These are phyloP conservation scores for Blastocystis sp. DNA, from an alignment of 352 stramenopile species.

Conservation along the genomic window DNA sequence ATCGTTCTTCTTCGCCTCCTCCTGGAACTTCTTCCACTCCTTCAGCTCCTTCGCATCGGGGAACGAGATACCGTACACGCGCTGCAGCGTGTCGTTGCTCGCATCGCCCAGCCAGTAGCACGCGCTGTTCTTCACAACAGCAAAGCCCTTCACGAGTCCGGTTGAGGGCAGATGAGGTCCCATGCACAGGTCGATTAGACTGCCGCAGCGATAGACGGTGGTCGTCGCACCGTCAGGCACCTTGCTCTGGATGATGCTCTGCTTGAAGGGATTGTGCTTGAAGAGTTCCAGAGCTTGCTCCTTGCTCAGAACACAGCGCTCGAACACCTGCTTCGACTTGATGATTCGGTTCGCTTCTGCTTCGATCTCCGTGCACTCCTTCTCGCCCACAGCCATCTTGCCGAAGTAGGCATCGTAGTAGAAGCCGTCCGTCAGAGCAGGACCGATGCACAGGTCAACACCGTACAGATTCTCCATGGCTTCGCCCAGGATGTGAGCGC, in stretches of 20 bases:
- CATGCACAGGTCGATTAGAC: constrained; percentile 94
- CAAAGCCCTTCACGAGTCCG: constrained; percentile 89
- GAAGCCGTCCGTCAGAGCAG: constrained; percentile 90
- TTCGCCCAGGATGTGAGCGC: constrained; percentile 90
- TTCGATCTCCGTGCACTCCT: constrained; percentile 81
- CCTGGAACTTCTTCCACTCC: constrained; percentile 89
- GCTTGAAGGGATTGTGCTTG: constrained; percentile 96
- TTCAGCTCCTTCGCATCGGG: constrained; percentile 94
- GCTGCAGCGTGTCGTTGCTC: constrained; percentile 90
- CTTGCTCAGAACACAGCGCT: constrained; percentile 94
- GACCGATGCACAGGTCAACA: constrained; percentile 89
- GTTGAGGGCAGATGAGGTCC: constrained; percentile 91
- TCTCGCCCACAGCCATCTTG: constrained; percentile 69
- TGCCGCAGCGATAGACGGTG: constrained; percentile 93
- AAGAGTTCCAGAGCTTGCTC: constrained; percentile 96
- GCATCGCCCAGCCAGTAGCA: constrained; percentile 94
- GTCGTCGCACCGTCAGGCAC: constrained; percentile 89
- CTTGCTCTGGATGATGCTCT: constrained; percentile 86
- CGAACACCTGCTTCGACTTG: constrained; percentile 94
- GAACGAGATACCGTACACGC: constrained; percentile 94
- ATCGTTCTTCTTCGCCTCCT: constrained; percentile 89
- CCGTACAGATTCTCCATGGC: constrained; percentile 91
- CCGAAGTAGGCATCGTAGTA: constrained; percentile 99
- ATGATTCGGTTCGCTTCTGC: constrained; percentile 81
- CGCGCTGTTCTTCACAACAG: constrained; percentile 82